Conservation (phyloP, 352 stramenopile species). For the Phytophthora sp. region DNA sequence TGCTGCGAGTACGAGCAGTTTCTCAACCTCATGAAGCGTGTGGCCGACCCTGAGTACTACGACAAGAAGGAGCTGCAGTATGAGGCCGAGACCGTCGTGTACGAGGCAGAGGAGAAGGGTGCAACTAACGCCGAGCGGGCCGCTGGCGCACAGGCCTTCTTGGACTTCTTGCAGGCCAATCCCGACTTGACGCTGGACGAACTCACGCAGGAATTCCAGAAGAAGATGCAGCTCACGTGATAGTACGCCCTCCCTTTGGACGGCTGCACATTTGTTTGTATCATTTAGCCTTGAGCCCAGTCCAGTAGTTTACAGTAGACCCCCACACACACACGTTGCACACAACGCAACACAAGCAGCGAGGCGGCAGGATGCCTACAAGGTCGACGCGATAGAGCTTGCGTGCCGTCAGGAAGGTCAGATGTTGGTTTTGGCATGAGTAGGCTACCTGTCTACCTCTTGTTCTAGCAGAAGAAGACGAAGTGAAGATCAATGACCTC, state of each 20-base stretch:
- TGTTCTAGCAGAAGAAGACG: constrained; percentile 16
- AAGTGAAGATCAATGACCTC: constrained; percentile 36
- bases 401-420: constrained; percentile 11
- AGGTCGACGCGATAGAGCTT: constrained; percentile 20
- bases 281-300: constrained; percentile 39
- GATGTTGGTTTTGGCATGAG: constrained; percentile 7
- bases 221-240: constrained; percentile 71
- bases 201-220: constrained; percentile 76
- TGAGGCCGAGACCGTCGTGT: constrained; percentile 66
- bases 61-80: constrained; percentile 82
- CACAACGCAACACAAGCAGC: constrained; percentile 28
- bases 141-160: constrained; percentile 63
- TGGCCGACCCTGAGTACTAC: constrained; percentile 80
- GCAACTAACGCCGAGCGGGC: constrained; percentile 36
- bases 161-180: constrained; percentile 77
- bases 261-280: constrained; percentile 39
- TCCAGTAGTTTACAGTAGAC: constrained; percentile 44
- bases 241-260: constrained; percentile 1
- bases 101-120: constrained; percentile 52
- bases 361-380: constrained; percentile 29
- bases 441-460: constrained; percentile 13
- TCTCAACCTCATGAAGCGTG: constrained; percentile 83
- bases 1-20: constrained; percentile 88
- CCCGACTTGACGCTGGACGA: constrained; percentile 72
- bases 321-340: constrained; percentile 22